phyloP scores from a whole-genome alignment of 1,284 basidiomycete species.

The Farysia itapuensis region DNA sequence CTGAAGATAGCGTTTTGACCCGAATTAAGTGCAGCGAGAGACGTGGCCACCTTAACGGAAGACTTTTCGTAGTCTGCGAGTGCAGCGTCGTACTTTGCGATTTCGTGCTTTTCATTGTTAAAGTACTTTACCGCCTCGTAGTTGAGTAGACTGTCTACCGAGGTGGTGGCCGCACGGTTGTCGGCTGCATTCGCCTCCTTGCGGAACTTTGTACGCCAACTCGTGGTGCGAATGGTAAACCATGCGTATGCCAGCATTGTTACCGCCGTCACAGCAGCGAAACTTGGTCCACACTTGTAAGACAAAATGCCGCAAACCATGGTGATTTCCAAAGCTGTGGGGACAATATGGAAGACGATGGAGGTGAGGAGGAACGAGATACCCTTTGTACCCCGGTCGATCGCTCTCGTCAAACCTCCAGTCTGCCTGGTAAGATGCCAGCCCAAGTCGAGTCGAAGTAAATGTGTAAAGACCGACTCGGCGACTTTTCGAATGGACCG shows the following conservation, averaged over 20 bases:
- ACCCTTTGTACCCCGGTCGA: slow-evolving; percentile 95
- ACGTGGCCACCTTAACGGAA: slow-evolving; percentile 91
- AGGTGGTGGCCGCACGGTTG: slow-evolving; percentile 89
- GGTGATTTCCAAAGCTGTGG: slow-evolving; percentile 91
- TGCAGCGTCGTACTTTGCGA: slow-evolving; percentile 87
- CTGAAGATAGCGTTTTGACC: slow-evolving; percentile 97
- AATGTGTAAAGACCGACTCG: slow-evolving; percentile 86
- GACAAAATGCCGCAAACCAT: slow-evolving; percentile 96
- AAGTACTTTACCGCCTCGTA: slow-evolving; percentile 99
- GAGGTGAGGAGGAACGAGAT: slow-evolving; percentile 93
- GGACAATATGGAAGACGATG: slow-evolving; percentile 90
- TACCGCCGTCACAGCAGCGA: slow-evolving; percentile 82
- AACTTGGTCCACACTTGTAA: slow-evolving; percentile 95
- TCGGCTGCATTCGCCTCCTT: slow-evolving; percentile 94
- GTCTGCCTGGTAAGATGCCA: slow-evolving; percentile 94
- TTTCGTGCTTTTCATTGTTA: slow-evolving; percentile 92
- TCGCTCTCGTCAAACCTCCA: slow-evolving; percentile 90
- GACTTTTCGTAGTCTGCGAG: slow-evolving; percentile 85
- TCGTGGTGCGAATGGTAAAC: slow-evolving; percentile 94
- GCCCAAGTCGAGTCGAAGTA: slow-evolving; percentile 84
- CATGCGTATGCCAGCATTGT: slow-evolving; percentile 91
- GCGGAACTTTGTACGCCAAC: slow-evolving; percentile 94
- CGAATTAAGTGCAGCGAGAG: slow-evolving; percentile 87
- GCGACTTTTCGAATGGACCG: slow-evolving; percentile 91
- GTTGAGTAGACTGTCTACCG: slow-evolving; percentile 93